Evolutionary conservation across 2,329 filamentous ascomycete genomes (phyloP).

Genomic region (Ceratocystiopsis minuta): DNA sequence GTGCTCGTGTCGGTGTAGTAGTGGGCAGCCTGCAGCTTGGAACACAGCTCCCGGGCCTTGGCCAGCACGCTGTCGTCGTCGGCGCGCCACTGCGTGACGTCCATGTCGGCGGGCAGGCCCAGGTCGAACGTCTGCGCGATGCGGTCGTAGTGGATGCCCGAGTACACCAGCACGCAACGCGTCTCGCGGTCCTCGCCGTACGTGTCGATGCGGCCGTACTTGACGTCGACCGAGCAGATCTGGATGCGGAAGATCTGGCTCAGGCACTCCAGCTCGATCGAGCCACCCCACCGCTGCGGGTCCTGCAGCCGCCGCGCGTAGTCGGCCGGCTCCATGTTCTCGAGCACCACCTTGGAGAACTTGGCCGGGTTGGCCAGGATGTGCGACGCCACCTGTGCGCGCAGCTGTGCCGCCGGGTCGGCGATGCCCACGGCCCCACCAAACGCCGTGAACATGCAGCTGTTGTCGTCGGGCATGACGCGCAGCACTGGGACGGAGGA

Average conservation of each 20-base stretch:
- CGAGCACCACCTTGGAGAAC: constrained; percentile 63
- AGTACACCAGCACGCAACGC: constrained; percentile 72
- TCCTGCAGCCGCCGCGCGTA: constrained; percentile 73
- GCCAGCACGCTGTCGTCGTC: constrained; percentile 49
- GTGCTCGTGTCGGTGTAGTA: constrained; percentile 82
- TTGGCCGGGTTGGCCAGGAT: constrained; percentile 56
- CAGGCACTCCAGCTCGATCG: constrained; percentile 74
- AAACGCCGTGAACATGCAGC: constrained; percentile 81
- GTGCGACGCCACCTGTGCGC: constrained; percentile 58
- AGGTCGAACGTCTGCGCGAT: constrained; percentile 52
- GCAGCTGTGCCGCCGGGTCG: constrained; percentile 36
- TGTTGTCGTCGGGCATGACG: constrained; percentile 95
- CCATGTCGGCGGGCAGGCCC: constrained; percentile 50
- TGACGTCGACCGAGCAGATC: constrained; percentile 69
- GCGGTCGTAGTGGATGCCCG: constrained; percentile 84
- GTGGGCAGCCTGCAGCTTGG: constrained; percentile 47
- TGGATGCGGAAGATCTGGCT: constrained; percentile 73
- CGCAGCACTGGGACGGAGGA: constrained; percentile 43
- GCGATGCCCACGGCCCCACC: constrained; percentile 54
- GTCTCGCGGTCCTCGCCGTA: constrained; percentile 59
- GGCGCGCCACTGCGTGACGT: constrained; percentile 42
- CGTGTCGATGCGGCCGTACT: constrained; percentile 37
- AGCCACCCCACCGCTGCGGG: constrained; percentile 75
- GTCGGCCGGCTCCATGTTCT: constrained; percentile 43
- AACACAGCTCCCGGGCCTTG: constrained; percentile 46